phyloP scores from a whole-genome alignment of 306 rosid genomes.

The Quillaja saponaria region DNA sequence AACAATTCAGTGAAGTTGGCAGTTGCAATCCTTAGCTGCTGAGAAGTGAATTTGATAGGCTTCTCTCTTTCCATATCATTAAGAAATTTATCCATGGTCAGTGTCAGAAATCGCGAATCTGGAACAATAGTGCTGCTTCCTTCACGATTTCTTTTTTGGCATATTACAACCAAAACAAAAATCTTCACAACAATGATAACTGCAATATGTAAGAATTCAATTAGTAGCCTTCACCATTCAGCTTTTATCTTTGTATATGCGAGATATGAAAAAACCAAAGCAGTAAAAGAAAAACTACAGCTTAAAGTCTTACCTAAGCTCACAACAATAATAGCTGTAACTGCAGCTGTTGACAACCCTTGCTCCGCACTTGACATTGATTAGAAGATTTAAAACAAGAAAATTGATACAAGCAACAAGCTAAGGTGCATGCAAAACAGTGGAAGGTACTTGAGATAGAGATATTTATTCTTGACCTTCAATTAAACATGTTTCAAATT shows the following conservation, averaged over 20 bases:
- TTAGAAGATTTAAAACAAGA: background rate
- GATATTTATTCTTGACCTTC: too few species aligned
- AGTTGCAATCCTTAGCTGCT: constrained; percentile 26
- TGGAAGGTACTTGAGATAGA: too few species aligned
- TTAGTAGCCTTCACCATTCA: background rate
- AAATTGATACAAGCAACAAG: background rate
- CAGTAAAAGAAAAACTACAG: background rate
- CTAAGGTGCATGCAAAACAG: background rate
- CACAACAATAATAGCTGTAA: background rate
- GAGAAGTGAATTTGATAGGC: constrained; percentile 32
- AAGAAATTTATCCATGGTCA: constrained; percentile 27
- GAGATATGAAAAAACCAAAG: background rate
- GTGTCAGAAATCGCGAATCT: constrained; percentile 11
- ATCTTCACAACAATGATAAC: background rate
- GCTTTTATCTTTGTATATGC: background rate
- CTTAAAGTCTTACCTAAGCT: constrained; percentile 7
- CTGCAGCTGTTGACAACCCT: background rate
- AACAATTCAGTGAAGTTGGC: constrained; percentile 20
- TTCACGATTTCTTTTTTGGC: background rate
- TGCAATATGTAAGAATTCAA: constrained; percentile 1
- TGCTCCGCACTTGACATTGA: background rate
- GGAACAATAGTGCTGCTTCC: background rate
- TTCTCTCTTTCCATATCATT: constrained; percentile 28
- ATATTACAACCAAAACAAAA: background rate
- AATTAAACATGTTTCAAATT: too few species aligned